Conservation (phyloP, 1,284 basidiomycete species). For the Naganishia albida region DNA sequence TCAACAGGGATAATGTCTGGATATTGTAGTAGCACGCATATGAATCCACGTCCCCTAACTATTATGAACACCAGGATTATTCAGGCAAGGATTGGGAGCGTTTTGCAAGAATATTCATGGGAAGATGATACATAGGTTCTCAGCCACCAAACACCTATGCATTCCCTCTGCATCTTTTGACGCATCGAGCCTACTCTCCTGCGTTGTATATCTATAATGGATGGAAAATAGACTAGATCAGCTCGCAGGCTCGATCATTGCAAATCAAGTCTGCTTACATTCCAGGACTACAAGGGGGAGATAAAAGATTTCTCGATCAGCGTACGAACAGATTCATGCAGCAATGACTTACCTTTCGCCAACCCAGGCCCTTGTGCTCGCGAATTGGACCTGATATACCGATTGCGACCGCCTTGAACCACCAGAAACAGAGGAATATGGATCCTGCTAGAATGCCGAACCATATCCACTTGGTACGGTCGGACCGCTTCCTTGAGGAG, state of each 20-base stretch:
- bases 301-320: background rate
- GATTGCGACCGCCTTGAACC: constrained; percentile 86
- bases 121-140: too few relatives aligned
- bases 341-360: constrained; percentile 62
- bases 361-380: constrained; percentile 73
- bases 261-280: background rate
- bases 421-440: constrained; percentile 84
- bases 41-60: background rate
- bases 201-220: constrained; percentile 15
- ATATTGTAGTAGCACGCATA: constrained; percentile 22
- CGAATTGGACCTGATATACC: constrained; percentile 83
- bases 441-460: constrained; percentile 66
- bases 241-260: background rate
- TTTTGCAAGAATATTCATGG: too few relatives aligned
- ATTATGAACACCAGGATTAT: too few relatives aligned
- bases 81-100: too few relatives aligned
- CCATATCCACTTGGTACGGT: constrained; percentile 65
- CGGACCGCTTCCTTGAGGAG: constrained; percentile 58
- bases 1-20: constrained; percentile 29
- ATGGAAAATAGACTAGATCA: background rate
- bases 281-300: background rate
- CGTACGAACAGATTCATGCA: background rate
- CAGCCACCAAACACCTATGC: too few relatives aligned
- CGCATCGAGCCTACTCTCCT: background rate
- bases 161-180: background rate